A percentile compares a stretch with the other conserved stretches of the same genome.
Evolutionary conservation across 805 yeast genomes (phyloP).

Genomic region (Metschnikowia baotianmanensis): DNA sequence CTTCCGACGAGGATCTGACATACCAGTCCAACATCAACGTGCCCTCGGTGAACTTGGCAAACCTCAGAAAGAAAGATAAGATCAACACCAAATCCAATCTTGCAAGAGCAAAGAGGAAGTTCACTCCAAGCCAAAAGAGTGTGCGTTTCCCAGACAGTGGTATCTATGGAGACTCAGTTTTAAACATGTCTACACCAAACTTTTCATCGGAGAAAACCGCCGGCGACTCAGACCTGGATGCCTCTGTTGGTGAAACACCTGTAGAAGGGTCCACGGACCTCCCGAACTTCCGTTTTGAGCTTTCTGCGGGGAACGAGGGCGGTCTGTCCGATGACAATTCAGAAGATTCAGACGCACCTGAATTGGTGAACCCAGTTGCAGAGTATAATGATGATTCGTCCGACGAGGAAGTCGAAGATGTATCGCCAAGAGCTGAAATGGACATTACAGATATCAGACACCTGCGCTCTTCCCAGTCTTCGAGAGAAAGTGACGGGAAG

Average conservation of each 20-base stretch:
- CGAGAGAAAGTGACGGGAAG: conserved; percentile 9
- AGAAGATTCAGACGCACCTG: conserved; percentile 9
- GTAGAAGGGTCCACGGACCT: conserved; percentile 8
- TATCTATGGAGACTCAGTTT: conserved; percentile 26
- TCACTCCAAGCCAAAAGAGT: conserved; percentile 20
- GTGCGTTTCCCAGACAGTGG: conserved; percentile 32
- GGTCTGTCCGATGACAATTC: conserved; percentile 6
- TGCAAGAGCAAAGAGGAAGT: conserved; percentile 23
- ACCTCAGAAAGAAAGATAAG: conserved; percentile 20
- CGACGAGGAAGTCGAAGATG: conserved; percentile 12
- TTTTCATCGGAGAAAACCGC: conserved; percentile 12
- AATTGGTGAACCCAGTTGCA: conserved; percentile 5
- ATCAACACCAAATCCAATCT: conserved; percentile 17
- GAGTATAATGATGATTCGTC: conserved; percentile 19
- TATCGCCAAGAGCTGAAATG: conserved; percentile 9
- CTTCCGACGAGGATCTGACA: conserved; percentile 33
- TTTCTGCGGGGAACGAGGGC: conserved; percentile 6
- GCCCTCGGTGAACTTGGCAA: conserved; percentile 32
- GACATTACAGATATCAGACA: conserved; percentile 17
- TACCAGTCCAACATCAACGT: conserved; percentile 29
- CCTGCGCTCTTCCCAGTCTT: conserved; percentile 7
- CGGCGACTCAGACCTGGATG: conserved; percentile 20
- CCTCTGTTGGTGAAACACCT: conserved; percentile 6
- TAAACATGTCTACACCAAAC: conserved; percentile 25
- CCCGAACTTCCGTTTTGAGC: conserved; percentile 16